Percentiles rank a stretch among this genome's conserved stretches.
phyloP scores from a whole-genome alignment of 306 rosid species.

The Nissolia schottii region DNA sequence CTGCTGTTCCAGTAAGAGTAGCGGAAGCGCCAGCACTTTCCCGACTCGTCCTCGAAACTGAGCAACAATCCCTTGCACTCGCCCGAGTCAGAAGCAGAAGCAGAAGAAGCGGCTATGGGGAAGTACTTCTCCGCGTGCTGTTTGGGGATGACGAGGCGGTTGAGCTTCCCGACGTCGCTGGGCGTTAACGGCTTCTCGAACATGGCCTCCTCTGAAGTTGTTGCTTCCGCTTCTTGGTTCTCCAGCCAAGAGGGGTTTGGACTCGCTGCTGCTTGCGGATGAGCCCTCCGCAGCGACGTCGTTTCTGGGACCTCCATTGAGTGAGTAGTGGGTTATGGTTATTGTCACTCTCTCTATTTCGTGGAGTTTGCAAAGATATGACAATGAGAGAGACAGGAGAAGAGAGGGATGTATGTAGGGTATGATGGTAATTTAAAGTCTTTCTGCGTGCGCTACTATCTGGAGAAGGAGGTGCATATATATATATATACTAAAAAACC shows the following conservation, averaged over 20 bases:
- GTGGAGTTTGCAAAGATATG: slow-evolving; percentile 46
- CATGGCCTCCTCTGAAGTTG: slow-evolving; percentile 74
- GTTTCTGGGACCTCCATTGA: slow-evolving; percentile 49
- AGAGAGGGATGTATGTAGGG: slow-evolving; percentile 24
- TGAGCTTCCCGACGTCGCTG: slow-evolving; percentile 91
- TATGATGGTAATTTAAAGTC: slow-evolving; percentile 46
- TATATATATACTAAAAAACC: background rate
- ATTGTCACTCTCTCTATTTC: slow-evolving; percentile 67
- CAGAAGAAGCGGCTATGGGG: slow-evolving; percentile 43
- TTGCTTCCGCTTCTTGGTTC: no score
- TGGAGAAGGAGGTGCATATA: background rate
- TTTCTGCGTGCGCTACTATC: slow-evolving; percentile 25
- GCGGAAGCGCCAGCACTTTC: slow-evolving; percentile 90
- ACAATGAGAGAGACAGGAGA: slow-evolving; percentile 37
- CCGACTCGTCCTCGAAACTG: slow-evolving; percentile 90
- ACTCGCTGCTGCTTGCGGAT: no score
- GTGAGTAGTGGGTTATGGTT: slow-evolving; percentile 52
- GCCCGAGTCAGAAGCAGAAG: slow-evolving; percentile 14
- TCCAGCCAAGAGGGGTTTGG: no score
- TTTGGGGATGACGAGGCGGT: slow-evolving; percentile 93
- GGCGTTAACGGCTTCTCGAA: slow-evolving; percentile 95
- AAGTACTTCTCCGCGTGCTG: slow-evolving; percentile 93
- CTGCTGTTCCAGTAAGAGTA: slow-evolving; percentile 99
- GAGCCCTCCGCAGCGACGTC: slow-evolving; percentile 46
- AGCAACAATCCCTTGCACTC: slow-evolving; percentile 66